Evolutionary conservation across 73 alveolate genomes (phyloP).

Genomic region (Blepharisma japonicum): DNA sequence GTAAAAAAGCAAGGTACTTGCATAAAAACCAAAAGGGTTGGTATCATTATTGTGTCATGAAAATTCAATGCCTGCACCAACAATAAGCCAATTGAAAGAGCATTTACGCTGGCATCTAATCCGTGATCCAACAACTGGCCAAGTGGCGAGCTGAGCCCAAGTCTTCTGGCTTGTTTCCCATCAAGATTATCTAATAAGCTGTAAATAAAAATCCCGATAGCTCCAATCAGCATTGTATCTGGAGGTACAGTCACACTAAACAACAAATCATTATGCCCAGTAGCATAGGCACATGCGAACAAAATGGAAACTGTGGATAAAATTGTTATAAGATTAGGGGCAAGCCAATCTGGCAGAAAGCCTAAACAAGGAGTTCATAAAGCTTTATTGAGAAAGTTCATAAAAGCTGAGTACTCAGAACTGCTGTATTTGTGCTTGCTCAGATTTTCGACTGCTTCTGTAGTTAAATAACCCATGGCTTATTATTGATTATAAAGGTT

Average conservation of each 20-base stretch:
- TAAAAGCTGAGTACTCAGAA: not conserved
- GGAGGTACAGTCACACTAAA: not conserved
- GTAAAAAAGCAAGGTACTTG: not conserved
- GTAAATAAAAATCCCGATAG: conserved; percentile 37
- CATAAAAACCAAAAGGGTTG: not conserved
- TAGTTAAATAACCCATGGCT: not conserved
- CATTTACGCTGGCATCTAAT: conserved; percentile 36
- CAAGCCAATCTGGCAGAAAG: conserved; percentile 23
- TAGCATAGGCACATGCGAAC: not conserved
- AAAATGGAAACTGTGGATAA: conserved; percentile 35
- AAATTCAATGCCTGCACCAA: not conserved
- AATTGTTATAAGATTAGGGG: conserved; percentile 29
- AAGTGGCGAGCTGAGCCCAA: conserved; percentile 57
- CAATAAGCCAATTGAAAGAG: not conserved
- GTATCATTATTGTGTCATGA: not conserved
- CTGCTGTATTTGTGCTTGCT: not conserved
- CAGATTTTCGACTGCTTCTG: not conserved
- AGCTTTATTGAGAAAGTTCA: not conserved
- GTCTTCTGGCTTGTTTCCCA: conserved; percentile 68
- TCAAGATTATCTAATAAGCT: conserved; percentile 55
- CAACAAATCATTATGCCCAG: not conserved
- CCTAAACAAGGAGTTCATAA: not conserved
- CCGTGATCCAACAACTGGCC: conserved; percentile 69
- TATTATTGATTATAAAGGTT: too few relatives aligned
- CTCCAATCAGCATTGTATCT: not conserved